Percentiles rank a stretch among this genome's conserved stretches.
Conservation (phyloP, 257 asterid species). For the Fraxinus excelsior region DNA sequence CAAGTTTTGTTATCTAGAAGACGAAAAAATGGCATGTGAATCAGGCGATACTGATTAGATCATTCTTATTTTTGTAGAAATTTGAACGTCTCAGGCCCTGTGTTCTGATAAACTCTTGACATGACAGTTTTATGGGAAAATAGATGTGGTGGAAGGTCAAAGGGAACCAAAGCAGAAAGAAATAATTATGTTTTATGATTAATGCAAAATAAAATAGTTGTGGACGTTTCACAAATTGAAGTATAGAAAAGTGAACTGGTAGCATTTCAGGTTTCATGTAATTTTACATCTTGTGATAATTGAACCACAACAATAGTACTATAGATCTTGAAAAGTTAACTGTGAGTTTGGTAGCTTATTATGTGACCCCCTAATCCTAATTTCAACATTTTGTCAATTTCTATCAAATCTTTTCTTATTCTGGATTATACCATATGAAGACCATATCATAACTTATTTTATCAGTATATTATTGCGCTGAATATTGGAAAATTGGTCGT, state of each 20-base stretch:
- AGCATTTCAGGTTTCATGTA: background rate
- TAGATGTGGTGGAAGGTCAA: background rate
- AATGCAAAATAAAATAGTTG: background rate
- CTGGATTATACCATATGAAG: background rate
- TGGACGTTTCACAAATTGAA: background rate
- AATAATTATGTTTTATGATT: background rate
- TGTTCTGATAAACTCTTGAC: background rate
- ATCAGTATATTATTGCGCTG: background rate
- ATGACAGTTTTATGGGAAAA: background rate
- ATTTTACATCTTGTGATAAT: background rate
- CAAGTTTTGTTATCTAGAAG: background rate
- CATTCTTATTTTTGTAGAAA: background rate
- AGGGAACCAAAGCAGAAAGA: background rate
- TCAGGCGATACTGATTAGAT: background rate
- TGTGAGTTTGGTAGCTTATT: background rate
- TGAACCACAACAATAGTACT: background rate
- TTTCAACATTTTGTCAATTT: background rate
- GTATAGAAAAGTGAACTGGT: background rate
- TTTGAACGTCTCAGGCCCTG: background rate
- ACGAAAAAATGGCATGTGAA: background rate
- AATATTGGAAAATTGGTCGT: constrained; percentile 2
- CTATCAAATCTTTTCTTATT: background rate
- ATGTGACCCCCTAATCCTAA: background rate
- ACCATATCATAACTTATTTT: background rate
- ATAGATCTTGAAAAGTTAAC: background rate